A percentile compares a stretch with the other conserved stretches of the same genome.
Evolutionary conservation across 768 basidiomycete genomes (phyloP).

Genomic region (Panaeolus cyanescens): DNA sequence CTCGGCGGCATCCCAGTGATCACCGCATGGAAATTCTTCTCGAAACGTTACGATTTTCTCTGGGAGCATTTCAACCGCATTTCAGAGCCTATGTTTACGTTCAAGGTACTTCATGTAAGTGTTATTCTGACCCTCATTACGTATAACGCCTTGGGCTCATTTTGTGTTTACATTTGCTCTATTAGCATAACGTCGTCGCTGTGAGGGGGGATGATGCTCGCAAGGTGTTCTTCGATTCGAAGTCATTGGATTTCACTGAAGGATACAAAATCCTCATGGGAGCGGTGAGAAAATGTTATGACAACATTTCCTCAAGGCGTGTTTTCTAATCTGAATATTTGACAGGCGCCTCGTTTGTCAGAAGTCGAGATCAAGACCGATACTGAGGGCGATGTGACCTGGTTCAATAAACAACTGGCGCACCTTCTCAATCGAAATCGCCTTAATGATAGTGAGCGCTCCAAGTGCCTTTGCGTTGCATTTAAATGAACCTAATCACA

Average conservation of each 20-base stretch:
- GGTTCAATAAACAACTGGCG: constrained; percentile 20
- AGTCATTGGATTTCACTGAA: constrained; percentile 26
- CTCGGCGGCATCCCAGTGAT: constrained; percentile 29
- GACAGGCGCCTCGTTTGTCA: constrained; percentile 20
- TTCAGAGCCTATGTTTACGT: constrained; percentile 24
- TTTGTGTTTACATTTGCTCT: not conserved
- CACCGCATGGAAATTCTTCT: constrained; percentile 34
- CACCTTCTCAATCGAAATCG: constrained; percentile 11
- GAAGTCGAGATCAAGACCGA: constrained; percentile 21
- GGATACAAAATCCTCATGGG: constrained; percentile 35
- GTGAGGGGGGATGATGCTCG: constrained; percentile 19
- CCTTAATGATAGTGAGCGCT: constrained; percentile 13
- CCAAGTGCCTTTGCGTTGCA: not conserved
- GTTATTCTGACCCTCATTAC: not conserved
- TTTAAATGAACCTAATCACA: not conserved
- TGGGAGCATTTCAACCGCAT: constrained; percentile 24
- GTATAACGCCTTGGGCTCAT: not conserved
- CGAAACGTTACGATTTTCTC: constrained; percentile 31
- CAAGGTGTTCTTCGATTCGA: constrained; percentile 30
- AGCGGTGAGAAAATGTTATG: too few relatives aligned
- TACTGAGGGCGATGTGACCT: constrained; percentile 11
- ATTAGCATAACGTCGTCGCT: constrained; percentile 20
- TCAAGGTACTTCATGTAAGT: constrained; percentile 29
- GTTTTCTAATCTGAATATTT: not conserved
- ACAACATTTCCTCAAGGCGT: too few relatives aligned